Conservation (phyloP, 2,329 filamentous ascomycete species). For the Phyllosticta paracitricarpa region DNA sequence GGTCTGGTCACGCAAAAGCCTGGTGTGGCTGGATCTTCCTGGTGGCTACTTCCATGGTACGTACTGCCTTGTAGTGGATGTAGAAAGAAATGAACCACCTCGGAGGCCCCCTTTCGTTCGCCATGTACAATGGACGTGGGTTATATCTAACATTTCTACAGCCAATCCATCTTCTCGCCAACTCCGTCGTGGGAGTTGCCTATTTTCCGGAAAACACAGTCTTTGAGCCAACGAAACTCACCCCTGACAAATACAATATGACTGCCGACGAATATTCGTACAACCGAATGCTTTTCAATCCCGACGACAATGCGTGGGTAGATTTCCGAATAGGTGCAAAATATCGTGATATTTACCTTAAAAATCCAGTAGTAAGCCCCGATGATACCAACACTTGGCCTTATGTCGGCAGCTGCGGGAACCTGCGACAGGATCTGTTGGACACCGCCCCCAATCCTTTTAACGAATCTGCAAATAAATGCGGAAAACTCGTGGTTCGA, state of each 20-base stretch:
- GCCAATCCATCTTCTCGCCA: constrained; percentile 22
- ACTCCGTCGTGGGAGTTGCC: constrained; percentile 21
- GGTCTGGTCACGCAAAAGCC: constrained; percentile 14
- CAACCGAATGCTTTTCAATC: neutral
- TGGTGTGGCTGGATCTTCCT: constrained; percentile 23
- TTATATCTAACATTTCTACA: constrained; percentile 9
- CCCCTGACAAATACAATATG: neutral
- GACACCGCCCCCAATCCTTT: neutral
- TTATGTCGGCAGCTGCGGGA: neutral
- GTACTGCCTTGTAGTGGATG: neutral
- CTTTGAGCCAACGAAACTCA: neutral
- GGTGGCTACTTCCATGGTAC: constrained; percentile 13
- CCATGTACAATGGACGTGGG: neutral
- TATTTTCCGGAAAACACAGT: neutral
- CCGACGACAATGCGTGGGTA: neutral
- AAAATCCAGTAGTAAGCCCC: neutral
- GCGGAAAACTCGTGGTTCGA: neutral
- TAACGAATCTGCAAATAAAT: neutral
- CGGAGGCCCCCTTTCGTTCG: no score
- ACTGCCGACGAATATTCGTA: neutral
- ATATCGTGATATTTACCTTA: neutral
- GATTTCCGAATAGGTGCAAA: neutral
- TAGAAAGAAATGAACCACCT: no score
- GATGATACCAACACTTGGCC: neutral
- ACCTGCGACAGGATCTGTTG: neutral